These are phyloP conservation scores for Hanseniaspora guilliermondii DNA, from an alignment of 805 yeast genomes.

Conservation along the genomic window DNA sequence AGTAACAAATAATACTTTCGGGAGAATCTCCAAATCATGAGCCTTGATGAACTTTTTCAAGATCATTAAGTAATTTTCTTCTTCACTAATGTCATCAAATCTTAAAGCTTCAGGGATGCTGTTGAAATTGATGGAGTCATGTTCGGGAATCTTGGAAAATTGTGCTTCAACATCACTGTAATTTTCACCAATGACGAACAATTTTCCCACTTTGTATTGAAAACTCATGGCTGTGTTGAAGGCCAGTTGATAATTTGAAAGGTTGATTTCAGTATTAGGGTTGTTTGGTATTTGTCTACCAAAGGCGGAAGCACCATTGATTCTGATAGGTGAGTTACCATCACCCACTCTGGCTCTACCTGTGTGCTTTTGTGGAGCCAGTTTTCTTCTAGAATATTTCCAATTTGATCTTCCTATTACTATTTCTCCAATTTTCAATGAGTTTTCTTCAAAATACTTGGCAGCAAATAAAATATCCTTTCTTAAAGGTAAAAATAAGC, in stretches of 20 bases:
- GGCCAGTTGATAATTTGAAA: conserved; percentile 61
- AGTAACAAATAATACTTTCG: conserved; percentile 57
- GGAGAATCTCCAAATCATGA: conserved; percentile 36
- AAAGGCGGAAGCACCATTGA: conserved; percentile 78
- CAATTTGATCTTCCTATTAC: conserved; percentile 80
- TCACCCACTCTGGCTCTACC: conserved; percentile 96
- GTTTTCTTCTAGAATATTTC: conserved; percentile 71
- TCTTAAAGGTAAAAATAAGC: conserved; percentile 65
- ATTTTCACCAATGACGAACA: conserved; percentile 51
- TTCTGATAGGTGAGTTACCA: conserved; percentile 83
- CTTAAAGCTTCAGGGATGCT: conserved; percentile 2
- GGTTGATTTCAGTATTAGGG: conserved; percentile 65
- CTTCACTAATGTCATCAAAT: conserved; percentile 19
- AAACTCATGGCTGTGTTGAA: conserved; percentile 71
- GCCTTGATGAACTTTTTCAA: conserved; percentile 36
- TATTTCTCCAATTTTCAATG: conserved; percentile 76
- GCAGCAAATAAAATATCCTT: conserved; percentile 92
- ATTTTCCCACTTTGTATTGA: conserved; percentile 61
- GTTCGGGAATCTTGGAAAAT: conserved; percentile 14
- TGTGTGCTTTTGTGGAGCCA: conserved; percentile 81
- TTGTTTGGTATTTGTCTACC: conserved; percentile 88
- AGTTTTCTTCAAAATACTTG: conserved; percentile 82
- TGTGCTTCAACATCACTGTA: conserved; percentile 23
- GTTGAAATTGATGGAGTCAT: conserved; percentile 22
- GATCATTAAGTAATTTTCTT: conserved; percentile 27